Conservation (phyloP, 176 grass and related monocot species). For the Juncus effusus region DNA sequence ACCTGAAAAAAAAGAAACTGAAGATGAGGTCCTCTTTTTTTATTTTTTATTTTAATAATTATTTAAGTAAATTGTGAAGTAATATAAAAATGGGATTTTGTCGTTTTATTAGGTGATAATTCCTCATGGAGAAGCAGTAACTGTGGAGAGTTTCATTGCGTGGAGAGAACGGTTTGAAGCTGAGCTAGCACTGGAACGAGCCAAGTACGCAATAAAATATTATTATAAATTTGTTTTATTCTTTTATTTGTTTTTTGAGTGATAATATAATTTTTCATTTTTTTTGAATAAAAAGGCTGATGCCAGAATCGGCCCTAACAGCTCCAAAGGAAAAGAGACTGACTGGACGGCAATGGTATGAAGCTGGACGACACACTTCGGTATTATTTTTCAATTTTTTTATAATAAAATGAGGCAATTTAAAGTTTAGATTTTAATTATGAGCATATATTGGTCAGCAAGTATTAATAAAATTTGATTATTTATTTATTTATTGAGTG, state of each 20-base stretch:
- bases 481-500: slow-evolving; percentile 17
- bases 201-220: slow-evolving; percentile 63
- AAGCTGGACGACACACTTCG: slow-evolving; percentile 78
- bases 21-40: slow-evolving; percentile 59
- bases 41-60: slow-evolving; percentile 9
- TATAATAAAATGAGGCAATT: background rate
- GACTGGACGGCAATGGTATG: slow-evolving; percentile 80
- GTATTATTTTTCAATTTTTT: slow-evolving; percentile 28
- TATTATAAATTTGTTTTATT: slow-evolving; percentile 16
- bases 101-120: slow-evolving; percentile 58
- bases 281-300: slow-evolving; percentile 56
- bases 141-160: slow-evolving; percentile 76
- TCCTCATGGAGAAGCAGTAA: slow-evolving; percentile 95
- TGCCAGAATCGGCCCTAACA: slow-evolving; percentile 94
- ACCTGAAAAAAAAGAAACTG: slow-evolving; percentile 43
- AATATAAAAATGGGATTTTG: background rate
- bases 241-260: background rate
- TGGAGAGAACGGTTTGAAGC: slow-evolving; percentile 99
- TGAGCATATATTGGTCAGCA: background rate
- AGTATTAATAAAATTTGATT: background rate
- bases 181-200: slow-evolving; percentile 83
- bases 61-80: background rate
- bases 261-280: slow-evolving; percentile 27
- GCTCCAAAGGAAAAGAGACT: slow-evolving; percentile 88
- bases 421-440: slow-evolving; percentile 1